These are phyloP conservation scores for Ophiostoma populinum DNA, from an alignment of 2,329 filamentous ascomycete species.

Conservation along the genomic window DNA sequence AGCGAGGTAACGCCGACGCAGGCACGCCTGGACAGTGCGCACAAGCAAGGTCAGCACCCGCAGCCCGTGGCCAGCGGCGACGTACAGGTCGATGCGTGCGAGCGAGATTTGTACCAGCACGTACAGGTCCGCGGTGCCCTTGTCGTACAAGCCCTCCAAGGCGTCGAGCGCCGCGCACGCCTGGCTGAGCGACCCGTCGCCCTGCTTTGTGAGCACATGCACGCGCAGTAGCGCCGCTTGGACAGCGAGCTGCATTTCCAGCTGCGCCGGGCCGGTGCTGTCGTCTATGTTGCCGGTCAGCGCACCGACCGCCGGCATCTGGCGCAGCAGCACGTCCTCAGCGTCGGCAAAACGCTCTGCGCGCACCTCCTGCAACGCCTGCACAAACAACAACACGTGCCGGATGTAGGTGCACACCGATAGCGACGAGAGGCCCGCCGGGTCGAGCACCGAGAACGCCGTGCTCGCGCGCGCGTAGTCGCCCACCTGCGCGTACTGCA, in stretches of 20 bases:
- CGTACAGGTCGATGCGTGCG: slow-evolving; percentile 54
- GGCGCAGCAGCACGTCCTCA: slow-evolving; percentile 9
- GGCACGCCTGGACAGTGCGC: slow-evolving; percentile 56
- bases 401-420: slow-evolving; percentile 5
- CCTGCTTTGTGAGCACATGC: slow-evolving; percentile 28
- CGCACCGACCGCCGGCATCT: slow-evolving; percentile 7
- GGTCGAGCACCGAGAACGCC: slow-evolving; percentile 21
- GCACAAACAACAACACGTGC: slow-evolving; percentile 7
- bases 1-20: slow-evolving; percentile 49
- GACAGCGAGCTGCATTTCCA: slow-evolving; percentile 35
- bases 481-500: slow-evolving; percentile 48
- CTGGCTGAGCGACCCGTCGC: slow-evolving; percentile 2
- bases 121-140: slow-evolving; percentile 30
- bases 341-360: slow-evolving; percentile 7
- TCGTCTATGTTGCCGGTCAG: neutral
- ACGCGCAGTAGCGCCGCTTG: slow-evolving; percentile 34
- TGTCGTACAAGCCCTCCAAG: slow-evolving; percentile 10
- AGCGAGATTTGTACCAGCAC: slow-evolving; percentile 45
- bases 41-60: slow-evolving; percentile 63
- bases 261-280: slow-evolving; percentile 18
- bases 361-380: slow-evolving; percentile 8
- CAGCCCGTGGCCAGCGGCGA: slow-evolving; percentile 49
- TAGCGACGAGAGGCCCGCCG: slow-evolving; percentile 8
- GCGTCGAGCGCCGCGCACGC: slow-evolving; percentile 24
- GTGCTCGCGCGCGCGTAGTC: slow-evolving; percentile 51